These are phyloP conservation scores for Hibiscus trionum DNA, from an alignment of 345 rosid genomes.

Conservation along the genomic window DNA sequence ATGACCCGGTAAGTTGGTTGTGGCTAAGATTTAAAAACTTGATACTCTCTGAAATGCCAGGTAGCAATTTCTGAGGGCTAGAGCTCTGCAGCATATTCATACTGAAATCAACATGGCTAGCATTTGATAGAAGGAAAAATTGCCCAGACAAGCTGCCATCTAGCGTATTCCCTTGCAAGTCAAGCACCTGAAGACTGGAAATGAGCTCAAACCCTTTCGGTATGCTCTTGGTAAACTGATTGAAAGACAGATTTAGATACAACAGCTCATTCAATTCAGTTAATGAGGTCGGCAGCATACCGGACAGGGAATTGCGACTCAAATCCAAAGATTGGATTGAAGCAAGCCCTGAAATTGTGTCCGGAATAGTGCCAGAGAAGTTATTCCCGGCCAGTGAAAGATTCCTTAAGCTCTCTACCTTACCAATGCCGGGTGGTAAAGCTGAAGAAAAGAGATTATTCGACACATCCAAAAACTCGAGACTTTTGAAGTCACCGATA, in stretches of 20 bases:
- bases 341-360: constrained; percentile 54
- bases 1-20: constrained; percentile 79
- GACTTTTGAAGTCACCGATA: constrained; percentile 56
- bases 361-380: constrained; percentile 74
- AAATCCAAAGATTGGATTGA: constrained; percentile 79
- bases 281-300: constrained; percentile 53
- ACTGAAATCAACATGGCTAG: constrained; percentile 74
- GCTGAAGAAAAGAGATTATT: constrained; percentile 61
- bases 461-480: constrained; percentile 74
- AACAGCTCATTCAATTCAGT: constrained; percentile 52
- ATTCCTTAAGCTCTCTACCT: constrained; percentile 53
- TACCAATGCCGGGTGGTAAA: constrained; percentile 59
- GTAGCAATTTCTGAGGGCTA: constrained; percentile 55
- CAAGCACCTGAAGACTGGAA: constrained; percentile 65
- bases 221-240: constrained; percentile 49
- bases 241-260: constrained; percentile 67
- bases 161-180: constrained; percentile 69
- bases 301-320: constrained; percentile 78
- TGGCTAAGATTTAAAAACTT: constrained; percentile 70
- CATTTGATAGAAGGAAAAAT: constrained; percentile 78
- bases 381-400: constrained; percentile 84
- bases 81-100: constrained; percentile 57
- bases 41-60: constrained; percentile 74
- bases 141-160: constrained; percentile 71
- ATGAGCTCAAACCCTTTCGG: constrained; percentile 73